Conservation (phyloP, 495 filamentous ascomycete species). For the Endocarpon pusillum region DNA sequence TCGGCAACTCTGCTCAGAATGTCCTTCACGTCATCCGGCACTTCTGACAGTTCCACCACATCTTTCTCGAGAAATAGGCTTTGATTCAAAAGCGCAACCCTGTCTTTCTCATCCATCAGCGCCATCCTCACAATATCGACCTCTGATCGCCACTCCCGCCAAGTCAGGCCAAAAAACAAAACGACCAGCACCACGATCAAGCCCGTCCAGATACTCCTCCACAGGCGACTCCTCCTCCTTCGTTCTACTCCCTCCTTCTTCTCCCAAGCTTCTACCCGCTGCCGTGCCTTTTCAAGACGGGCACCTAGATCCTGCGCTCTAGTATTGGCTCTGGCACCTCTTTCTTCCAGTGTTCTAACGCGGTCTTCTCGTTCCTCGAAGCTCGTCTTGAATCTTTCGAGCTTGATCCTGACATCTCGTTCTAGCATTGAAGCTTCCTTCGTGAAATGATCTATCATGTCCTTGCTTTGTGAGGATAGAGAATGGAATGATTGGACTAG, state of each 20-base stretch:
- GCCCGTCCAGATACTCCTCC: no score
- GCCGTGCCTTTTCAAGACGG: constrained; percentile 45
- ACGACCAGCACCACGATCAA: no score
- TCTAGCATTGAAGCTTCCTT: constrained; percentile 41
- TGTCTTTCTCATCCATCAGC: no score
- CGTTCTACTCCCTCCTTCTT: constrained; percentile 53
- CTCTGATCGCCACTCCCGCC: no score
- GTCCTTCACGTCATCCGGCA: constrained; percentile 11
- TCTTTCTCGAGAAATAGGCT: no score
- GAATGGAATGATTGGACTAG: constrained; percentile 54
- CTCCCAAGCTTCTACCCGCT: constrained; percentile 55
- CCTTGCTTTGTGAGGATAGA: constrained; percentile 42
- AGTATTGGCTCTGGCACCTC: constrained; percentile 44
- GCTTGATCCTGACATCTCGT: constrained; percentile 44
- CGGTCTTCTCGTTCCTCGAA: constrained; percentile 55
- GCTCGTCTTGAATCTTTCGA: constrained; percentile 40
- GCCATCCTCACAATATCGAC: no score
- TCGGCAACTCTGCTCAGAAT: constrained; percentile 6
- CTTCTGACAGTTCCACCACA: no score
- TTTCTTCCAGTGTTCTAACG: constrained; percentile 45
- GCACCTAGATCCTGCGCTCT: constrained; percentile 46
- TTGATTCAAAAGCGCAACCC: no score
- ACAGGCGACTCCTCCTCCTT: no score
- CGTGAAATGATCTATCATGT: constrained; percentile 45
- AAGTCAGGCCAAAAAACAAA: no score